phyloP scores from a whole-genome alignment of 805 yeast species.

The Kluyveromyces aestuarii region DNA sequence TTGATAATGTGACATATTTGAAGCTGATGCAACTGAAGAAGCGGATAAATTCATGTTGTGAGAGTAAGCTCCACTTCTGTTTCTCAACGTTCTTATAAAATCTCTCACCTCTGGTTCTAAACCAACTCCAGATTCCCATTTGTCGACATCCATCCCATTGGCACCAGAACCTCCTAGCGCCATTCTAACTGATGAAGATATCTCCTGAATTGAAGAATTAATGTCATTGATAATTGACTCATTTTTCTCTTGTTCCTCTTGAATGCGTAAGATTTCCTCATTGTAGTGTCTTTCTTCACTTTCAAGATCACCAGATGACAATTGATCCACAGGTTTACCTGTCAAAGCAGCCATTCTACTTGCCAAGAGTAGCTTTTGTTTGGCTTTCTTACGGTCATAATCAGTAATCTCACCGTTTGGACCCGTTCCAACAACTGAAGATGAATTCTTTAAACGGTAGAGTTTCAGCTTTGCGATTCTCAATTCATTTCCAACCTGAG shows the following conservation, averaged over 20 bases:
- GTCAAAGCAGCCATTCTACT: constrained; percentile 92
- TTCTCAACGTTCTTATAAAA: constrained; percentile 49
- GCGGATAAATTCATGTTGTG: constrained; percentile 5
- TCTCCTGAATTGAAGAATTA: constrained; percentile 56
- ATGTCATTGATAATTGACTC: constrained; percentile 60
- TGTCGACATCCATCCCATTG: constrained; percentile 44
- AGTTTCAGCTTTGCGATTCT: constrained; percentile 56
- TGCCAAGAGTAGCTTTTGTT: constrained; percentile 65
- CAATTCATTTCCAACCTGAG: constrained; percentile 58
- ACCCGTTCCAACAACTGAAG: constrained; percentile 72
- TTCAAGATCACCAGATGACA: constrained; percentile 30
- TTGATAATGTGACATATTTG: background rate
- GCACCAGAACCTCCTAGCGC: constrained; percentile 16
- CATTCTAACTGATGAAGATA: constrained; percentile 36
- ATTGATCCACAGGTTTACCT: constrained; percentile 49
- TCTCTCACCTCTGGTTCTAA: constrained; percentile 57
- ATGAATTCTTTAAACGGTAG: constrained; percentile 59
- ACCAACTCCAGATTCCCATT: constrained; percentile 80
- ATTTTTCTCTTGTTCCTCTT: constrained; percentile 45
- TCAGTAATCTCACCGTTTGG: constrained; percentile 83
- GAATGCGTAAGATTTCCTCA: constrained; percentile 43
- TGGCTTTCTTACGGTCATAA: constrained; percentile 69
- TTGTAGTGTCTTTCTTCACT: constrained; percentile 33
- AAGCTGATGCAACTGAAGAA: background rate
- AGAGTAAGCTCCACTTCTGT: constrained; percentile 11